These are phyloP conservation scores for Staphylotrichum longicolle DNA, from an alignment of 495 filamentous ascomycete genomes.

Conservation along the genomic window DNA sequence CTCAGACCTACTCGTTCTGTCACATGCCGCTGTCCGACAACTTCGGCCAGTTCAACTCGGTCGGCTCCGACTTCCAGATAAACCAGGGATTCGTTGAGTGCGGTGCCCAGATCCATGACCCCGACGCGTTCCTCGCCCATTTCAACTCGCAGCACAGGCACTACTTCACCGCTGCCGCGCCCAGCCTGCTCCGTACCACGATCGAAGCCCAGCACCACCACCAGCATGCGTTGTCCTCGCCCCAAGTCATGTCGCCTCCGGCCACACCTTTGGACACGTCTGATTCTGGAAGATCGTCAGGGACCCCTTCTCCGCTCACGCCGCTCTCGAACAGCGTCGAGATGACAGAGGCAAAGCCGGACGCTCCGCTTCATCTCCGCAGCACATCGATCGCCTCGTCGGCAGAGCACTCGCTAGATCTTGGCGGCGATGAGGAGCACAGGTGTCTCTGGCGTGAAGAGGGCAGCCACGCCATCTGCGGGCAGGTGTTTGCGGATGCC, in stretches of 20 bases:
- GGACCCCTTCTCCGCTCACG: slow-evolving; percentile 32
- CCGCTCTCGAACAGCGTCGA: slow-evolving; percentile 29
- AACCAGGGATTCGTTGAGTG: slow-evolving; percentile 30
- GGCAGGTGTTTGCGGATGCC: slow-evolving; percentile 25
- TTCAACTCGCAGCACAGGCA: slow-evolving; percentile 34
- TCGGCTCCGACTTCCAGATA: slow-evolving; percentile 18
- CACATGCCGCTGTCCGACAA: slow-evolving; percentile 29
- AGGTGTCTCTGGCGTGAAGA: slow-evolving; percentile 36
- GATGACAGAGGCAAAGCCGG: slow-evolving; percentile 25
- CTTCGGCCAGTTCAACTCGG: slow-evolving; percentile 27
- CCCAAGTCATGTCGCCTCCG: slow-evolving; percentile 28
- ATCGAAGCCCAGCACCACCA: neutral
- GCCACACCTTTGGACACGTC: slow-evolving; percentile 31
- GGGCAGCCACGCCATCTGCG: slow-evolving; percentile 27
- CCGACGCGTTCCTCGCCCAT: slow-evolving; percentile 33
- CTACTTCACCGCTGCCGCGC: slow-evolving; percentile 18
- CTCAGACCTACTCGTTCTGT: slow-evolving; percentile 29
- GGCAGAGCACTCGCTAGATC: slow-evolving; percentile 6
- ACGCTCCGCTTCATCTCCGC: slow-evolving; percentile 16
- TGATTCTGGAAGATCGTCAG: slow-evolving; percentile 30
- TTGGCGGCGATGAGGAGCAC: slow-evolving; percentile 25
- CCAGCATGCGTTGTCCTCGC: slow-evolving; percentile 17
- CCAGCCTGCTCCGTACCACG: slow-evolving; percentile 1
- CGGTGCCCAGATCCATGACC: slow-evolving; percentile 30
- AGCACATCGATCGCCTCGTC: slow-evolving; percentile 25